These are phyloP conservation scores for Fistulinella prunicolor DNA, from an alignment of 768 basidiomycete genomes.

Conservation along the genomic window DNA sequence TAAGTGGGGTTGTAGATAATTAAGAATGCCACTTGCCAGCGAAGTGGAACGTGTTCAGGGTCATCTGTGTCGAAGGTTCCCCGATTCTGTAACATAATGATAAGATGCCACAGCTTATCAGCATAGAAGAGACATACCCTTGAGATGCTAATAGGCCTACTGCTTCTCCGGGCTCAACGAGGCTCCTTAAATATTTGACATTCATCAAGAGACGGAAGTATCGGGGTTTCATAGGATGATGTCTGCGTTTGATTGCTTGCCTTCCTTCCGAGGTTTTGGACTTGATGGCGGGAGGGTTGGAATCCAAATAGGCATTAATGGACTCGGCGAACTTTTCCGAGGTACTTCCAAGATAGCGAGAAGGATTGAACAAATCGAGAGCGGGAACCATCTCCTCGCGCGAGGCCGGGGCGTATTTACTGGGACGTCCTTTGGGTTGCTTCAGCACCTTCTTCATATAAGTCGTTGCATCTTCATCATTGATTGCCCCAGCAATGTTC, in stretches of 20 bases:
- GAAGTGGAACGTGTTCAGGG: slow-evolving; percentile 98
- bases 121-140: slow-evolving; percentile 55
- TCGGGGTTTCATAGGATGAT: slow-evolving; percentile 44
- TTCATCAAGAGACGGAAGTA: slow-evolving; percentile 84
- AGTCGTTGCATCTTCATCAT: slow-evolving; percentile 61
- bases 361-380: slow-evolving; percentile 74
- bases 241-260: slow-evolving; percentile 42
- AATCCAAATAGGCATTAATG: slow-evolving; percentile 73
- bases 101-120: not conserved
- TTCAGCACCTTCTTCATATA: slow-evolving; percentile 94
- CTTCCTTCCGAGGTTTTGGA: slow-evolving; percentile 39
- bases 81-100: slow-evolving; percentile 63
- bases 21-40: slow-evolving; percentile 58
- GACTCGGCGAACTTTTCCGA: slow-evolving; percentile 88
- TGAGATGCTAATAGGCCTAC: slow-evolving; percentile 96
- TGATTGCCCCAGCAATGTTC: slow-evolving; percentile 52
- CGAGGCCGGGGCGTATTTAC: slow-evolving; percentile 43
- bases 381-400: slow-evolving; percentile 67
- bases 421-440: slow-evolving; percentile 48
- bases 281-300: slow-evolving; percentile 60
- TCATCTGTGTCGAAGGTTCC: slow-evolving; percentile 99
- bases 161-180: slow-evolving; percentile 98
- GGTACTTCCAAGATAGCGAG: slow-evolving; percentile 79
- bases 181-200: slow-evolving; percentile 86
- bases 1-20: slow-evolving; percentile 1